Conservation (phyloP, 2,329 filamentous ascomycete genomes). For the Fusarium sp. region DNA sequence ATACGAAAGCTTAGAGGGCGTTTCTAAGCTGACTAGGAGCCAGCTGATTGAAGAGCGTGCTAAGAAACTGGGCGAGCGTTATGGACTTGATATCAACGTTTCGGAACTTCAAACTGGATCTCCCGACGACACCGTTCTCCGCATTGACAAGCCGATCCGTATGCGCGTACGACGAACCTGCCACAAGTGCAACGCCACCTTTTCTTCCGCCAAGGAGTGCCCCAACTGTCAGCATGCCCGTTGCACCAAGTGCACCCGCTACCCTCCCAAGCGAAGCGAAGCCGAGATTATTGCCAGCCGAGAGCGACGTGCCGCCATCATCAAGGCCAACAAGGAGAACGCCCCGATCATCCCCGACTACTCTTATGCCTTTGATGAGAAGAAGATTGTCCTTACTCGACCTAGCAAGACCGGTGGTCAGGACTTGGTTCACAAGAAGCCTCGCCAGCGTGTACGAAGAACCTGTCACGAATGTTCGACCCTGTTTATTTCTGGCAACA, state of each 20-base stretch:
- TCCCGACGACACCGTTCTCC: slow-evolving; percentile 69
- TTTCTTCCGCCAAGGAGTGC: slow-evolving; percentile 81
- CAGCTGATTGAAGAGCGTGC: slow-evolving; percentile 71
- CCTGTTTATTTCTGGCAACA: slow-evolving; percentile 71
- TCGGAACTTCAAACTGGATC: slow-evolving; percentile 66
- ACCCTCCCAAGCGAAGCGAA: slow-evolving; percentile 77
- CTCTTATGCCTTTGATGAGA: slow-evolving; percentile 60
- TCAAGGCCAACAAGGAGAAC: slow-evolving; percentile 72
- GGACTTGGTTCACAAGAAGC: slow-evolving; percentile 80
- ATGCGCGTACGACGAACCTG: slow-evolving; percentile 86
- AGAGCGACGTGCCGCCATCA: slow-evolving; percentile 64
- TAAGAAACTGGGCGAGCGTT: slow-evolving; percentile 68
- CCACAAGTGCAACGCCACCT: slow-evolving; percentile 83
- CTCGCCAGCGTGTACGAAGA: slow-evolving; percentile 80
- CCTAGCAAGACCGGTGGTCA: slow-evolving; percentile 77
- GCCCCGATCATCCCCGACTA: slow-evolving; percentile 67
- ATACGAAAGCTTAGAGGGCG: slow-evolving; percentile 53
- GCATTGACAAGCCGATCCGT: slow-evolving; percentile 82
- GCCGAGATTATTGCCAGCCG: slow-evolving; percentile 68
- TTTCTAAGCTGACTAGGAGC: slow-evolving; percentile 62
- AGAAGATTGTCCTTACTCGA: slow-evolving; percentile 70
- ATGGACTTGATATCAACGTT: slow-evolving; percentile 69
- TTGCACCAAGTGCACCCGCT: slow-evolving; percentile 85
- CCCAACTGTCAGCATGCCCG: slow-evolving; percentile 82
- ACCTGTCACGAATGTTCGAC: slow-evolving; percentile 82